Evolutionary conservation across 306 rosid species (phyloP).

Genomic region (Sicyos edulis): DNA sequence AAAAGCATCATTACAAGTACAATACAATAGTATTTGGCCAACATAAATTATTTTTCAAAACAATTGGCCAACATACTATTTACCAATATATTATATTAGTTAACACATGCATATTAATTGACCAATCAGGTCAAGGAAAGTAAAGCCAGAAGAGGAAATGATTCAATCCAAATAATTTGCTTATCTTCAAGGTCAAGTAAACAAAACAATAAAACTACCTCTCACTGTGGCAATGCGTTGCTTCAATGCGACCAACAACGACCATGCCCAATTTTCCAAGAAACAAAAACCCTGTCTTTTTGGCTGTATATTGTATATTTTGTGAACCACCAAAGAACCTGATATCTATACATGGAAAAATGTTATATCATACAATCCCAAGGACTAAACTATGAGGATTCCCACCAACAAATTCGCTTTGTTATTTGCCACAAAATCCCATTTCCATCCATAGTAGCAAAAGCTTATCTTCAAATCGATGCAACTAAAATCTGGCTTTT

Average conservation of each 20-base stretch:
- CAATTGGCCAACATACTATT: too few relatives aligned
- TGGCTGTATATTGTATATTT: neutral
- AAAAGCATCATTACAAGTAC: too few relatives aligned
- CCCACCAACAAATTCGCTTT: conserved; percentile 10
- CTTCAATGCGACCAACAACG: neutral
- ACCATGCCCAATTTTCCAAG: neutral
- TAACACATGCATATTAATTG: neutral
- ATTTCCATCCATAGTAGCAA: neutral
- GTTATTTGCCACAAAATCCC: conserved; percentile 14
- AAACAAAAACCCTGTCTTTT: neutral
- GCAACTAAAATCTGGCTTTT: conserved; percentile 29
- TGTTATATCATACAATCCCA: conserved; percentile 1
- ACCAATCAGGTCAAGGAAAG: neutral
- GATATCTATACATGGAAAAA: conserved; percentile 17
- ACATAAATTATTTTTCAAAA: too few relatives aligned
- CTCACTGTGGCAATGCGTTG: conserved; percentile 5
- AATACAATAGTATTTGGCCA: neutral
- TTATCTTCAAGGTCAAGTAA: neutral
- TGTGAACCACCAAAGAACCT: conserved; percentile 9
- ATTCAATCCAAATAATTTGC: conserved; percentile 11
- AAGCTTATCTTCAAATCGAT: neutral
- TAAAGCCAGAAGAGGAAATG: neutral
- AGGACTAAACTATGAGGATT: neutral
- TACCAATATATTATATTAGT: neutral
- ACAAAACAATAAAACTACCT: conserved; percentile 6